A percentile compares a stretch with the other conserved stretches of the same genome.
Evolutionary conservation across 768 basidiomycete species (phyloP).

Genomic region (Floccularia luteovirens): DNA sequence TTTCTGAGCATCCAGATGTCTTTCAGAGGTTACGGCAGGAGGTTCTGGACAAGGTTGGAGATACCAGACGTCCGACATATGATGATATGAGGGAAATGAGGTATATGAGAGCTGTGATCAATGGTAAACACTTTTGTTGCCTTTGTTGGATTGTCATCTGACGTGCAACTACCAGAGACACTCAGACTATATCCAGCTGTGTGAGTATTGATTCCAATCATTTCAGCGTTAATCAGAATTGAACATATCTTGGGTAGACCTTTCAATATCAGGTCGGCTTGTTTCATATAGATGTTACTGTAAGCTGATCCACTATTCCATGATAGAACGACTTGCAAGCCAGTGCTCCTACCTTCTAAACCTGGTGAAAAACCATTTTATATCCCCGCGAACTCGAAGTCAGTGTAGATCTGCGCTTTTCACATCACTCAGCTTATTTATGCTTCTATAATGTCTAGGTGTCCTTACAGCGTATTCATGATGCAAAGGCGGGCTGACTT

Average conservation of each 20-base stretch:
- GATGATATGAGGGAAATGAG: constrained; percentile 53
- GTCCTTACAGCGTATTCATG: constrained; percentile 38
- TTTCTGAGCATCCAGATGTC: constrained; percentile 43
- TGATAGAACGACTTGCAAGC: no score
- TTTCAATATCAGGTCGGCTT: constrained; percentile 22
- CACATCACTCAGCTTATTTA: neutral
- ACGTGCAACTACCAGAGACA: constrained; percentile 27
- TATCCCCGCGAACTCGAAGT: no score
- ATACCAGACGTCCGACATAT: constrained; percentile 35
- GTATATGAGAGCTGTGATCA: constrained; percentile 49
- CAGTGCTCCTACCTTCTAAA: no score
- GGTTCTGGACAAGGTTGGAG: constrained; percentile 36
- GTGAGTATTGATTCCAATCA: constrained; percentile 16
- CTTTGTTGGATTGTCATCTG: constrained; percentile 1
- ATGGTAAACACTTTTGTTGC: constrained; percentile 24
- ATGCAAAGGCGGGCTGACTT: constrained; percentile 59
- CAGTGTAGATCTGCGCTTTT: neutral
- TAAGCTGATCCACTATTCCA: no score
- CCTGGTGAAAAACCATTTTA: no score
- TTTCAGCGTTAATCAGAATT: neutral
- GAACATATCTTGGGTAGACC: constrained; percentile 18
- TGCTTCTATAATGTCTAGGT: constrained; percentile 13
- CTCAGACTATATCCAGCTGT: constrained; percentile 47
- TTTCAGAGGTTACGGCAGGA: constrained; percentile 40
- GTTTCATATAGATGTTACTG: no score